These are phyloP conservation scores for Fusarium solani-melongenae DNA, from an alignment of 2,329 filamentous ascomycete genomes.

Conservation along the genomic window DNA sequence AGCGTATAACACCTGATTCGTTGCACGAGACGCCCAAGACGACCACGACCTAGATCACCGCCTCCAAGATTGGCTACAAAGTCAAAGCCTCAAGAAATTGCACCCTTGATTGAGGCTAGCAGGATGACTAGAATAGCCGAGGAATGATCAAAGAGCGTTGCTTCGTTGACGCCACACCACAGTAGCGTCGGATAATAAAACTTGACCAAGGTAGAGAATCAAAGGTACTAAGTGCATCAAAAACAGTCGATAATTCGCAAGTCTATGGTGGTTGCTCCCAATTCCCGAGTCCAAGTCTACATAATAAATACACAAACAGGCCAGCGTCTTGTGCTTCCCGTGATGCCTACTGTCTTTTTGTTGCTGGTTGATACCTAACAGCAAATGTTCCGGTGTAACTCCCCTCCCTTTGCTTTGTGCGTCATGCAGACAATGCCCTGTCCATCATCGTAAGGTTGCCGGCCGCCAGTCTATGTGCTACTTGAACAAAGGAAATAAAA, in stretches of 20 bases:
- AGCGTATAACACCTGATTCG: background rate
- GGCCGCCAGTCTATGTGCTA: conserved; percentile 44
- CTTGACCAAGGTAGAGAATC: background rate
- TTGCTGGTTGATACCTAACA: conserved; percentile 27
- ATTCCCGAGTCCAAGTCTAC: conserved; percentile 39
- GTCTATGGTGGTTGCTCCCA: conserved; percentile 40
- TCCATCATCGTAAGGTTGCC: conserved; percentile 44
- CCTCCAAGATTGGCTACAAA: background rate
- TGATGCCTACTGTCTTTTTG: conserved; percentile 35
- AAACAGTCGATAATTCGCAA: conserved; percentile 29
- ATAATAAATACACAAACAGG: conserved; percentile 44
- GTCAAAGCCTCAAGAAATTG: background rate
- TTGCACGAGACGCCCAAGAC: background rate
- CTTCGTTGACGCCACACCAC: background rate
- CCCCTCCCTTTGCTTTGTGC: conserved; percentile 36
- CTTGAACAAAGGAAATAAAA: conserved; percentile 41
- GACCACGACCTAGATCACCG: background rate
- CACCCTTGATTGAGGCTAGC: background rate
- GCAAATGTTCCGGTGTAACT: conserved; percentile 42
- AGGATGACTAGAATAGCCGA: background rate
- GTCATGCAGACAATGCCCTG: conserved; percentile 41
- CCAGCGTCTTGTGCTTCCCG: conserved; percentile 43
- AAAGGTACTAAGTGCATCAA: background rate
- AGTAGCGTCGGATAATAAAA: background rate
- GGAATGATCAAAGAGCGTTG: background rate